Evolutionary conservation across 1,284 basidiomycete genomes (phyloP).

Genomic region (Rhodotorula mucilaginosa): DNA sequence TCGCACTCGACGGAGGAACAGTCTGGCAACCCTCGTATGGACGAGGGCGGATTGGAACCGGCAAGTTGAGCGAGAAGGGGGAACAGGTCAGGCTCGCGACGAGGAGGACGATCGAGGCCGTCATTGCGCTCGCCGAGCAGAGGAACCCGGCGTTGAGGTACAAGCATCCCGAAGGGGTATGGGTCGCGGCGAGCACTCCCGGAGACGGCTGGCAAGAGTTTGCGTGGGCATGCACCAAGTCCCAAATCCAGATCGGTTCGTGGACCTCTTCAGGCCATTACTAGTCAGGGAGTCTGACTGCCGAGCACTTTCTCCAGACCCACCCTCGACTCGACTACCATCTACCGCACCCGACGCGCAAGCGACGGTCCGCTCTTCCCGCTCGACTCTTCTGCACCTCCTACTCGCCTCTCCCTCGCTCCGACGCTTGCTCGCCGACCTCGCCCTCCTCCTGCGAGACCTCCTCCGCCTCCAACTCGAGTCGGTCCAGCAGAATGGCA

Average conservation of each 20-base stretch:
- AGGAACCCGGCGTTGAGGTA: constrained; percentile 12
- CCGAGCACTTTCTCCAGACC: neutral
- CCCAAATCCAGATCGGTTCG: constrained; percentile 7
- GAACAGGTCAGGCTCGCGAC: constrained; percentile 7
- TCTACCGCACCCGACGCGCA: neutral
- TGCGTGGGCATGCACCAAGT: neutral
- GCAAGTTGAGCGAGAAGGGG: constrained; percentile 7
- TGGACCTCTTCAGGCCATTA: too few relatives aligned
- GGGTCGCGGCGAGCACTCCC: neutral
- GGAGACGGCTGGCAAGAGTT: constrained; percentile 31
- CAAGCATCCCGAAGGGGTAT: neutral
- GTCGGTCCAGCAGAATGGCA: neutral
- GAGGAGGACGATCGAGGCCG: constrained; percentile 5
- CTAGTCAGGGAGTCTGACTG: too few relatives aligned
- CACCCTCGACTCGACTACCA: neutral
- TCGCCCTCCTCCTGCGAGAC: constrained; percentile 16
- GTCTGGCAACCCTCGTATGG: constrained; percentile 2
- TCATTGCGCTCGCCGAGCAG: constrained; percentile 8
- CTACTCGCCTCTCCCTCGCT: constrained; percentile 20
- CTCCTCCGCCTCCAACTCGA: neutral
- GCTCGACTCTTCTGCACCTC: constrained; percentile 16
- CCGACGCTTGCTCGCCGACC: constrained; percentile 18
- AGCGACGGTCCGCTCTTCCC: neutral
- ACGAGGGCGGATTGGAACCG: constrained; percentile 5
- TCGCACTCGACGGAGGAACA: neutral